These are phyloP conservation scores for Pestalotiopsis sp. DNA, from an alignment of 2,329 filamentous ascomycete species.

Conservation along the genomic window DNA sequence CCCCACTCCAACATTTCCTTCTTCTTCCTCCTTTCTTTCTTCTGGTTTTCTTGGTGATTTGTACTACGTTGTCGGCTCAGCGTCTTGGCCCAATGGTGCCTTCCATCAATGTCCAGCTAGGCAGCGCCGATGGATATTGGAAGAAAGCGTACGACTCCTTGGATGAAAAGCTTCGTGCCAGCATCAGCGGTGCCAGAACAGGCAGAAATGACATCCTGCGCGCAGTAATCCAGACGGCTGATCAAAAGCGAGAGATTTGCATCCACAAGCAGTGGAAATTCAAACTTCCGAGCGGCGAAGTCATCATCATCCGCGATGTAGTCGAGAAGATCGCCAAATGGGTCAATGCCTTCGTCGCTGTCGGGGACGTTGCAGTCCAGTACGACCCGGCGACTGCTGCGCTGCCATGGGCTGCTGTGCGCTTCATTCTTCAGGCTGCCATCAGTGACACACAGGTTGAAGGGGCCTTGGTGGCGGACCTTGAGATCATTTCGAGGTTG, in stretches of 20 bases:
- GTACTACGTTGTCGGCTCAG: not conserved
- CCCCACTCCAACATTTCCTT: not conserved
- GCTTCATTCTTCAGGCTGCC: slow-evolving; percentile 27
- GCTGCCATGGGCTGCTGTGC: slow-evolving; percentile 32
- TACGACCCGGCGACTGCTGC: slow-evolving; percentile 29
- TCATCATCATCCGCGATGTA: slow-evolving; percentile 19
- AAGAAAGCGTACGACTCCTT: not conserved
- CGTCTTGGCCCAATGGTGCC: not conserved
- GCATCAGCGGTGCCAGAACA: not conserved
- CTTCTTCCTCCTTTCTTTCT: not conserved
- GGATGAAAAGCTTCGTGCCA: not conserved
- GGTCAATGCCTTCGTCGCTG: slow-evolving; percentile 30
- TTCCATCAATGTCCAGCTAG: not conserved
- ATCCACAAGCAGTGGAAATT: not conserved
- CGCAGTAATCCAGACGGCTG: not conserved
- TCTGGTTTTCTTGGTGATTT: not conserved
- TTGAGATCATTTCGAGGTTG: not conserved
- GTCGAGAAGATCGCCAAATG: slow-evolving; percentile 22
- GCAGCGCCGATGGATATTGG: not conserved
- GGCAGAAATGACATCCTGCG: not conserved
- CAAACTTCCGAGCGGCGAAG: not conserved
- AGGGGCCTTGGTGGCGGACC: not conserved
- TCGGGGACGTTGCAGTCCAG: slow-evolving; percentile 27
- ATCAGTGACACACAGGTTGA: not conserved
- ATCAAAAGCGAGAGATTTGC: not conserved